These are phyloP conservation scores for Rosa multiflora DNA, from an alignment of 306 rosid species.

Conservation along the genomic window DNA sequence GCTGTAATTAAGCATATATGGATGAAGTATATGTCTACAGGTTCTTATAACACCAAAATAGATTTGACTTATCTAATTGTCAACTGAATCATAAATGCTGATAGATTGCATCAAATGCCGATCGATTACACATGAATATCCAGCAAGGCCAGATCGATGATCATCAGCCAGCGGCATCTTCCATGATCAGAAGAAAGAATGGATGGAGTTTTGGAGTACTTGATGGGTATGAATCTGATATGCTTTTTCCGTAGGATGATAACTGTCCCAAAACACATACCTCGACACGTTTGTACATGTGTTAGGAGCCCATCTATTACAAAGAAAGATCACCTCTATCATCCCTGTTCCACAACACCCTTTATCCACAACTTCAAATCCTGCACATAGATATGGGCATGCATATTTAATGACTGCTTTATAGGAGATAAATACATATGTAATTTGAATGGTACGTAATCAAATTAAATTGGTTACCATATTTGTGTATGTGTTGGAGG, in stretches of 20 bases:
- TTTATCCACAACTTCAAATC: conserved; percentile 12
- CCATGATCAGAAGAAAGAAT: not conserved
- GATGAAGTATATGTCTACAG: not conserved
- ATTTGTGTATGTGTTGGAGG: not conserved
- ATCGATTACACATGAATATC: not conserved
- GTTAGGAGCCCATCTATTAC: not conserved
- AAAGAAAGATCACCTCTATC: not conserved
- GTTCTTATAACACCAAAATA: not conserved
- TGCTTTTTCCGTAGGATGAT: conserved; percentile 42
- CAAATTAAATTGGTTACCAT: not conserved
- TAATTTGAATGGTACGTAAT: not conserved
- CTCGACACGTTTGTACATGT: conserved; percentile 16
- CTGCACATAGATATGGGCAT: conserved; percentile 11
- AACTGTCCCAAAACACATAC: conserved; percentile 42
- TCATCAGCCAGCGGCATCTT: not conserved
- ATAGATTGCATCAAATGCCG: not conserved
- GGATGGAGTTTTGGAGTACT: conserved; percentile 9
- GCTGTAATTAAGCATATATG: not conserved
- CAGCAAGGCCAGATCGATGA: not conserved
- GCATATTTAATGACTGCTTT: not conserved
- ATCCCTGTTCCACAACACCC: conserved; percentile 46
- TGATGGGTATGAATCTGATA: conserved; percentile 15
- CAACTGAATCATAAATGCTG: too few relatives aligned
- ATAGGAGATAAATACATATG: not conserved
- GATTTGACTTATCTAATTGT: not conserved